phyloP scores from a whole-genome alignment of 2,329 filamentous ascomycete genomes.

The Ciborinia camelliae region DNA sequence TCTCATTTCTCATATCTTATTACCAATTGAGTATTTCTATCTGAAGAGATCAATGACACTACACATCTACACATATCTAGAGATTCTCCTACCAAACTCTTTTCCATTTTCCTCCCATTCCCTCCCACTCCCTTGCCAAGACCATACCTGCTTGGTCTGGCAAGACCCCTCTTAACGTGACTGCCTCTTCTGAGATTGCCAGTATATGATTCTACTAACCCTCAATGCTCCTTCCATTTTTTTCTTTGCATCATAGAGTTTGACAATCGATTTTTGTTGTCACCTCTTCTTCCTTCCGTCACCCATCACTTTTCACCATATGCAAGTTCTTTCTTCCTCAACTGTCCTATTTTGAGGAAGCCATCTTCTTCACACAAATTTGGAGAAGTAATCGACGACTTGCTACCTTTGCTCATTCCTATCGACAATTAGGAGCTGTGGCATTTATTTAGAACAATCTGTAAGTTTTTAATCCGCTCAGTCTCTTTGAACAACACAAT shows the following conservation, averaged over 20 bases:
- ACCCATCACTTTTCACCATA: slow-evolving; percentile 1
- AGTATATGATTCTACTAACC: not conserved
- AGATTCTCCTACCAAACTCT: not conserved
- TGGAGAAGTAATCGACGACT: slow-evolving; percentile 26
- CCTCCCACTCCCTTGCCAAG: too few relatives aligned
- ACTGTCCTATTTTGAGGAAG: slow-evolving; percentile 15
- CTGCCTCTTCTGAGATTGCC: not conserved
- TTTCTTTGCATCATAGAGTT: not conserved
- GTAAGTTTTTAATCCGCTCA: not conserved
- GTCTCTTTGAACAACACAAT: not conserved
- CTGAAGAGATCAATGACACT: not conserved
- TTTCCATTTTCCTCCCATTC: too few relatives aligned
- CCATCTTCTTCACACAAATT: slow-evolving; percentile 18
- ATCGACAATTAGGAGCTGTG: slow-evolving; percentile 6
- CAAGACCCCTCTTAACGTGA: not conserved
- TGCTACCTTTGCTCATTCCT: slow-evolving; percentile 34
- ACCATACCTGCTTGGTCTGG: not conserved
- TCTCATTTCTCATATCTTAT: not conserved
- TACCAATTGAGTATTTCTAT: not conserved
- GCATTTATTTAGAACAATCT: slow-evolving; percentile 12
- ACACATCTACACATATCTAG: not conserved
- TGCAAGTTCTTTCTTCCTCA: slow-evolving; percentile 15
- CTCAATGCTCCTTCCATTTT: not conserved
- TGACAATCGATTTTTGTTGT: slow-evolving; percentile 1
- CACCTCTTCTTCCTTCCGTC: slow-evolving; percentile 20